A percentile compares a stretch with the other conserved stretches of the same genome.
Evolutionary conservation across 208 protist species (phyloP).

Genomic region (Trypanosoma cruzi): DNA sequence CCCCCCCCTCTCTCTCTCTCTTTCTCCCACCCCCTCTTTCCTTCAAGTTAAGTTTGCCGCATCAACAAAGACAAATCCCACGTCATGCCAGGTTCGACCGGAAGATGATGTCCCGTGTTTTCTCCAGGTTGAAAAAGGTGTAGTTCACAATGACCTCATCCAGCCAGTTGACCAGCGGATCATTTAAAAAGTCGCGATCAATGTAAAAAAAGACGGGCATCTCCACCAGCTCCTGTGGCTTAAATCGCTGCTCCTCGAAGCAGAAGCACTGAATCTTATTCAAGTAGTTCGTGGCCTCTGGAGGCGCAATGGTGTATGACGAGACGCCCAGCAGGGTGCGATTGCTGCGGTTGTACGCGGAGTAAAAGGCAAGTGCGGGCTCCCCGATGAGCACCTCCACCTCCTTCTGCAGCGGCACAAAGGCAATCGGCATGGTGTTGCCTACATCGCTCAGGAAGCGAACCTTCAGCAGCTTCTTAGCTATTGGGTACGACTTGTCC

Average conservation of each 20-base stretch:
- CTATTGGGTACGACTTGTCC: constrained; percentile 66
- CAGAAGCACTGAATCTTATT: constrained; percentile 99
- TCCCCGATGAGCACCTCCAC: constrained; percentile 91
- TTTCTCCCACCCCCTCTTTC: too few species aligned
- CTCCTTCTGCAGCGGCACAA: constrained; percentile 91
- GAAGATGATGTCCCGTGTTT: constrained; percentile 87
- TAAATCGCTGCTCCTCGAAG: constrained; percentile 96
- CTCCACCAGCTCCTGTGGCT: constrained; percentile 95
- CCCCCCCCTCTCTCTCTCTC: too few species aligned
- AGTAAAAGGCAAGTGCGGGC: constrained; percentile 90
- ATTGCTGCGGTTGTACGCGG: constrained; percentile 90
- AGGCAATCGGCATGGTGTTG: constrained; percentile 91
- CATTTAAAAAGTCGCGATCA: constrained; percentile 94
- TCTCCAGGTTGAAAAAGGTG: constrained; percentile 92
- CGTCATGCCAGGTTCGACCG: constrained; percentile 43
- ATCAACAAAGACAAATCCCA: neutral
- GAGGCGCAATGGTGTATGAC: constrained; percentile 90
- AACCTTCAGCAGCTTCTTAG: constrained; percentile 86
- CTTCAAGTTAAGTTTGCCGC: too few species aligned
- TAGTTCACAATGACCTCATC: constrained; percentile 92
- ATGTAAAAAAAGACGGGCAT: constrained; percentile 98
- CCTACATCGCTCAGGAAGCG: constrained; percentile 85
- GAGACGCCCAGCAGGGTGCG: constrained; percentile 86
- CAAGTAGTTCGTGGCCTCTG: constrained; percentile 94
- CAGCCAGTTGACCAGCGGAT: constrained; percentile 84